Conservation (phyloP, 495 filamentous ascomycete species). For the Neurospora sp. region DNA sequence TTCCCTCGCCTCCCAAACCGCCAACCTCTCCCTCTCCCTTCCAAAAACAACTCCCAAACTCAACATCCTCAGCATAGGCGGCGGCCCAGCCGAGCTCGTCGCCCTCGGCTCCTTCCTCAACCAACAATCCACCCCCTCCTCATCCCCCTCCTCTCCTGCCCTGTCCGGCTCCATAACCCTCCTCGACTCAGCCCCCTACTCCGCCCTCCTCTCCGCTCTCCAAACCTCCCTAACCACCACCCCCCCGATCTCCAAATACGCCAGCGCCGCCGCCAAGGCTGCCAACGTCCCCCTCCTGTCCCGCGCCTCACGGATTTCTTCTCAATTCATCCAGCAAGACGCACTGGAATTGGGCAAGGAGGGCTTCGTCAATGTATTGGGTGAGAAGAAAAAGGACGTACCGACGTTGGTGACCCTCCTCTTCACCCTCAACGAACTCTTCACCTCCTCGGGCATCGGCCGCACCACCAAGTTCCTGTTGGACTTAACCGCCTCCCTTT, state of each 20-base stretch:
- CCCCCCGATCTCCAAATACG: constrained; percentile 42
- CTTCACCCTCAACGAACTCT: constrained; percentile 97
- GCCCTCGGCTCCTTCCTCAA: constrained; percentile 58
- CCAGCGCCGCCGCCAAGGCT: constrained; percentile 41
- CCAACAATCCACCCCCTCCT: constrained; percentile 13
- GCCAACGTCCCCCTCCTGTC: constrained; percentile 34
- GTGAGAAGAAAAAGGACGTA: neutral
- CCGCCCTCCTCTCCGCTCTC: constrained; percentile 46
- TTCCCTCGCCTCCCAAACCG: neutral
- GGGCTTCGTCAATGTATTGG: constrained; percentile 32
- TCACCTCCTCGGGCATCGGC: constrained; percentile 57
- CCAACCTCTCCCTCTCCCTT: neutral
- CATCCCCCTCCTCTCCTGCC: constrained; percentile 13
- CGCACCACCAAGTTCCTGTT: constrained; percentile 68
- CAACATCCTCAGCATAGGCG: constrained; percentile 64
- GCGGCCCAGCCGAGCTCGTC: constrained; percentile 77
- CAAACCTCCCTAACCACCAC: constrained; percentile 32
- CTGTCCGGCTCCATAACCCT: constrained; percentile 37
- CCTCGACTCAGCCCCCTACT: constrained; percentile 78
- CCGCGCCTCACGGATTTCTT: constrained; percentile 20
- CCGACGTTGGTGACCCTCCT: constrained; percentile 64
- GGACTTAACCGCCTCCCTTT: constrained; percentile 44
- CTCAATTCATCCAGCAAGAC: constrained; percentile 52
- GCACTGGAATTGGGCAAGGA: constrained; percentile 43
- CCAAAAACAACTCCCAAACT: constrained; percentile 6